phyloP scores from a whole-genome alignment of 805 yeast species.

The Kodamaea lidongshanica region DNA sequence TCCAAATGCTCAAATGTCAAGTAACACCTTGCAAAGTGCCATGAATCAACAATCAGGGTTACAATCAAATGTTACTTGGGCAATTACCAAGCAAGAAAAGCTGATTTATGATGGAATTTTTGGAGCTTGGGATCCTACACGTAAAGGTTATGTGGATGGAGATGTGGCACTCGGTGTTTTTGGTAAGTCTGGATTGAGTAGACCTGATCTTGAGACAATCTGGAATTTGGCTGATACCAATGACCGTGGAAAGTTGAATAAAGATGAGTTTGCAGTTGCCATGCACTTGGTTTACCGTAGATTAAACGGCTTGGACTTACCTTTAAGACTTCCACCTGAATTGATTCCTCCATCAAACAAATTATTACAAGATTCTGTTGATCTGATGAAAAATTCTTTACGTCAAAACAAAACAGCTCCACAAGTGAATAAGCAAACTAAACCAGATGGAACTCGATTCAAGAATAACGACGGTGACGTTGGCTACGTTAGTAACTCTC shows the following conservation, averaged over 20 bases:
- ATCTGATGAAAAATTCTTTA: slow-evolving; percentile 62
- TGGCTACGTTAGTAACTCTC: slow-evolving; percentile 64
- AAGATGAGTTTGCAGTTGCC: slow-evolving; percentile 91
- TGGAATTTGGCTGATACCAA: slow-evolving; percentile 86
- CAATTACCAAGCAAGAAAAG: slow-evolving; percentile 84
- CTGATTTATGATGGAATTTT: slow-evolving; percentile 81
- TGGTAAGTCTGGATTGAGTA: slow-evolving; percentile 82
- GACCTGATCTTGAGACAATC: slow-evolving; percentile 80
- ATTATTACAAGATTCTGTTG: slow-evolving; percentile 63
- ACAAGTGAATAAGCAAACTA: slow-evolving; percentile 14
- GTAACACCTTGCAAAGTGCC: slow-evolving; percentile 34
- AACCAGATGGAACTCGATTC: slow-evolving; percentile 36
- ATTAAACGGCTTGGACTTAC: slow-evolving; percentile 82
- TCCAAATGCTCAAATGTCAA: slow-evolving; percentile 41
- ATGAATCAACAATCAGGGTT: slow-evolving; percentile 33
- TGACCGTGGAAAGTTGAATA: slow-evolving; percentile 75
- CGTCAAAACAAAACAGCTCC: slow-evolving; percentile 21
- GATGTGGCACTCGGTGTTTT: slow-evolving; percentile 78
- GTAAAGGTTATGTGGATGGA: slow-evolving; percentile 70
- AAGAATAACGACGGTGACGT: slow-evolving; percentile 70
- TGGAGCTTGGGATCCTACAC: slow-evolving; percentile 72
- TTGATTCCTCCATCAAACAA: slow-evolving; percentile 81
- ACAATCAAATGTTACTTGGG: slow-evolving; percentile 61
- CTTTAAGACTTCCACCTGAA: slow-evolving; percentile 78
- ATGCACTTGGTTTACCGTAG: slow-evolving; percentile 94